Evolutionary conservation across 129 eudicot genomes (phyloP).

Genomic region (Kitagawia praeruptora): DNA sequence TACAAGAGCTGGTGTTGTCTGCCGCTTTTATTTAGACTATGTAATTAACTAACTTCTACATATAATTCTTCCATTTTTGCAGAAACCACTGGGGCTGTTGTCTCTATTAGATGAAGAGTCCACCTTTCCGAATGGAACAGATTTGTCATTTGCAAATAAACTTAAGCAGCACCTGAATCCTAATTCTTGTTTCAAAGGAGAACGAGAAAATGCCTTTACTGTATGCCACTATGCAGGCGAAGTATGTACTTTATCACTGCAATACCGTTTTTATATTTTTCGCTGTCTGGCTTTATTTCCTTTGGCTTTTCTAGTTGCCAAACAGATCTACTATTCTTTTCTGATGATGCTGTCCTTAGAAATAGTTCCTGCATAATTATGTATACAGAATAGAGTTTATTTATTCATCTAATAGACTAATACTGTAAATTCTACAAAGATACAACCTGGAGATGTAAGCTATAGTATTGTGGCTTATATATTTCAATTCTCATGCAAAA

Average conservation of each 20-base stretch:
- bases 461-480: not conserved
- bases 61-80: constrained; percentile 6
- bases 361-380: not conserved
- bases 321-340: not conserved
- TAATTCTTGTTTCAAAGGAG: constrained; percentile 1
- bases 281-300: not conserved
- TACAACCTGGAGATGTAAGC: not conserved
- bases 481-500: not conserved
- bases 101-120: constrained; percentile 1
- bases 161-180: not conserved
- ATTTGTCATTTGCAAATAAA: constrained; percentile 3
- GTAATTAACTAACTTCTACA: not conserved
- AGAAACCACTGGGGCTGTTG: not conserved
- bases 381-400: not conserved
- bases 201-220: not conserved
- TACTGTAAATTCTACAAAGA: not conserved
- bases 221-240: constrained; percentile 7
- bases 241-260: constrained; percentile 2
- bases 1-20: not conserved
- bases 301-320: not conserved
- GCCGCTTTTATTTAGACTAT: no score
- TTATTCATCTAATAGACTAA: not conserved
- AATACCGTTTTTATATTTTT: not conserved
- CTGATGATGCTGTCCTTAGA: not conserved
- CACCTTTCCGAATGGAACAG: not conserved